Evolutionary conservation across 2,329 filamentous ascomycete genomes (phyloP).

Genomic region (Ophiostoma triangulosporum): DNA sequence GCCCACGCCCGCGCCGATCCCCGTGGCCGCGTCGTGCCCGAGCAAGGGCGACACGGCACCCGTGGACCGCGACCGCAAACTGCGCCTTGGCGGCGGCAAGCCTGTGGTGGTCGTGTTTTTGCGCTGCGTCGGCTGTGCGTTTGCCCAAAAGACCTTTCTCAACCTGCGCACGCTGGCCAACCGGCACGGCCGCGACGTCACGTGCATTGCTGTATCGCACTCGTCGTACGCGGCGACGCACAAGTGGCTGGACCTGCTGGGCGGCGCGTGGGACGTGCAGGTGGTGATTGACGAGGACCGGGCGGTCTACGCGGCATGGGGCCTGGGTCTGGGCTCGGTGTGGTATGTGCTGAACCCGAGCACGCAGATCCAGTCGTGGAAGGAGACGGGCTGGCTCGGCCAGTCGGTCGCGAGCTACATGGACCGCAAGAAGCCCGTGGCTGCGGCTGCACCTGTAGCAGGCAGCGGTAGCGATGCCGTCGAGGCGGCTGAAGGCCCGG

Average conservation of each 20-base stretch:
- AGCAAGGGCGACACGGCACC: slow-evolving; percentile 35
- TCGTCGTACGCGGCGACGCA: slow-evolving; percentile 40
- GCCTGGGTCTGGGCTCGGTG: slow-evolving; percentile 35
- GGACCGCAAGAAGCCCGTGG: slow-evolving; percentile 18
- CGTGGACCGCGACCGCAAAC: slow-evolving; percentile 29
- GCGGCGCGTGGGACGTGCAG: slow-evolving; percentile 42
- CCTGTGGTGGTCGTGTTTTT: slow-evolving; percentile 37
- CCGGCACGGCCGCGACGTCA: slow-evolving; percentile 33
- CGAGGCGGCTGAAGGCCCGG: slow-evolving; percentile 22
- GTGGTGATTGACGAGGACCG: slow-evolving; percentile 43
- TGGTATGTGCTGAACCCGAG: slow-evolving; percentile 42
- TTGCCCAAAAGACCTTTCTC: slow-evolving; percentile 44
- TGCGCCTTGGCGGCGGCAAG: slow-evolving; percentile 31
- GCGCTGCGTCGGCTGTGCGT: slow-evolving; percentile 42
- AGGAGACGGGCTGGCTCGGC: slow-evolving; percentile 41
- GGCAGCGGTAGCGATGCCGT: slow-evolving; percentile 18
- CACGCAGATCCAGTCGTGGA: slow-evolving; percentile 38
- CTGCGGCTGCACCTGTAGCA: slow-evolving; percentile 19
- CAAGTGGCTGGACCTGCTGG: slow-evolving; percentile 43
- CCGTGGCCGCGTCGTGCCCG: slow-evolving; percentile 29
- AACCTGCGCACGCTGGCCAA: slow-evolving; percentile 40
- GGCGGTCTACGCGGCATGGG: slow-evolving; percentile 45
- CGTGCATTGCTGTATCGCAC: slow-evolving; percentile 47
- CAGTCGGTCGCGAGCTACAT: slow-evolving; percentile 35
- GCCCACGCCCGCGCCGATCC: slow-evolving; percentile 36